Evolutionary conservation across 148 eudicot species (phyloP), one percentile per base, ranked within the genome.

Genomic region (Limonium bicolor): DNA sequence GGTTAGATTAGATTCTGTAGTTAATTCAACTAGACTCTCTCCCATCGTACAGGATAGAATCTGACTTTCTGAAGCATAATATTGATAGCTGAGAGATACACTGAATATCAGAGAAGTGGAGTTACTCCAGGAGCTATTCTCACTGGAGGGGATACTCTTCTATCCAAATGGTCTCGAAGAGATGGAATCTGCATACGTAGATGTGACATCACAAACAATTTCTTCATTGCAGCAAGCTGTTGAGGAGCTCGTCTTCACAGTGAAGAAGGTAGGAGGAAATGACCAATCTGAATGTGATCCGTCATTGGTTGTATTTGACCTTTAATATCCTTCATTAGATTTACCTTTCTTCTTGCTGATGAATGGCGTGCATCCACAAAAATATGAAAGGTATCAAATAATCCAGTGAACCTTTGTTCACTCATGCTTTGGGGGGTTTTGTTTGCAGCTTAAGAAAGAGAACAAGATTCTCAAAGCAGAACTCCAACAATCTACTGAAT

Each of bases 121-220:
- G 20, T 55, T 87, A 40, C 94, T 87, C 5, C 76, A 67, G 66
- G 80, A 87, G 65, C 39, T 74, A 45, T 74, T 87, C 28, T 31
- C 71, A 55, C 50, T 52, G 8, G 90, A 76, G 41, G 94, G 94
- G 30, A 68, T 80, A 50, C 56, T 80, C 61, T 71, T 62, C 55
- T 53, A 67, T 57, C 71, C 72, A 15, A 62, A 30, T 59, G 54
- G 68, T n/a, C 53, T 30, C 15, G 82, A 79, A 67, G 70, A 76
- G 28, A 20, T 73, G 56, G 77, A 76, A 23, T 60, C 66, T 36
- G 85, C 73, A 20, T 63, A 56, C 30, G 76, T 73, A 36, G 78
- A 69, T 56, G 42, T 76, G 32, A 67, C 62, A 19, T 52, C 69
- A 20, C 60, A 40, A 39, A 62, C 82, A 47, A 76, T 87, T 50